Conservation (phyloP, 331 rosid species). For the Erythrophleum ivorense region DNA sequence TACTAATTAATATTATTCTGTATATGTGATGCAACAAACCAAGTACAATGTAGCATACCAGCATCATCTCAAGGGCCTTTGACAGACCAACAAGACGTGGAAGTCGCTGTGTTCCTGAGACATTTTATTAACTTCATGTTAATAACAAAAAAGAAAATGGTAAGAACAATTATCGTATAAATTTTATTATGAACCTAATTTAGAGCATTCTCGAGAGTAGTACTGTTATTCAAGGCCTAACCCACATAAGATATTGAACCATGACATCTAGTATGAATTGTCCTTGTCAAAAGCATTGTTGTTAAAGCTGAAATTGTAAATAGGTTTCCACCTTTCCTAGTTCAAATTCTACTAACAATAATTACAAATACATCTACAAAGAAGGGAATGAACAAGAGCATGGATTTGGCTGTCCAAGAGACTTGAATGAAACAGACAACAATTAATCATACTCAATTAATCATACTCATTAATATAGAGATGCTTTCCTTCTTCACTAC, state of each 20-base stretch:
- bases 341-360: slow-evolving; percentile 15
- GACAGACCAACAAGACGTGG: slow-evolving; percentile 98
- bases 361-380: background rate
- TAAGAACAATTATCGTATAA: background rate
- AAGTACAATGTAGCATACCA: slow-evolving; percentile 59
- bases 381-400: slow-evolving; percentile 12
- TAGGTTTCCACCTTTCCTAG: slow-evolving; percentile 9
- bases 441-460: no score
- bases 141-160: slow-evolving; percentile 15
- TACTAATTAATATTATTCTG: background rate
- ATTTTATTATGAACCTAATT: background rate
- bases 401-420: background rate
- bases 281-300: slow-evolving; percentile 21
- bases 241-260: slow-evolving; percentile 4
- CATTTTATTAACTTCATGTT: slow-evolving; percentile 32
- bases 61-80: slow-evolving; percentile 91
- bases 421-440: background rate
- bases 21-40: background rate
- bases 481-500: background rate
- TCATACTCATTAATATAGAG: background rate
- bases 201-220: slow-evolving; percentile 20
- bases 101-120: slow-evolving; percentile 91
- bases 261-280: slow-evolving; percentile 11
- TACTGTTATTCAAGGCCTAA: slow-evolving; percentile 19
- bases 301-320: slow-evolving; percentile 21